Evolutionary conservation across 352 stramenopile genomes (phyloP).

Genomic region (Phytophthora quininea): DNA sequence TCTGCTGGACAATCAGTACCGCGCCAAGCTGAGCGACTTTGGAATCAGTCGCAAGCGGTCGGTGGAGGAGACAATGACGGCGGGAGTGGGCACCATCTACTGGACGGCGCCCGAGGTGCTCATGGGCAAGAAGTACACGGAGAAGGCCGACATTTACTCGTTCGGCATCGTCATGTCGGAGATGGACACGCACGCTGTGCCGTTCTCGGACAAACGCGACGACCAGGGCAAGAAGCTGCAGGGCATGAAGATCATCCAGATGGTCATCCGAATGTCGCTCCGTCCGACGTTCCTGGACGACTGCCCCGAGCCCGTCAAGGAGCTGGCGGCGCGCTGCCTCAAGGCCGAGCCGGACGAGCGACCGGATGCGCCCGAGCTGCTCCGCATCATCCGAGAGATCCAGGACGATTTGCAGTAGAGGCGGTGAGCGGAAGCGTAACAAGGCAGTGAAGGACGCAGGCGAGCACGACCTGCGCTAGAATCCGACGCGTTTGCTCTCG

Average conservation of each 20-base stretch:
- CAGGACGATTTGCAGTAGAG: constrained; percentile 43
- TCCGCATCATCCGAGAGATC: constrained; percentile 34
- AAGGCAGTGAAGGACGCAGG: constrained; percentile 8
- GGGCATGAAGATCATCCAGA: constrained; percentile 84
- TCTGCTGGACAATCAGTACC: constrained; percentile 45
- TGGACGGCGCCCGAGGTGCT: constrained; percentile 83
- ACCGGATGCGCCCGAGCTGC: constrained; percentile 53
- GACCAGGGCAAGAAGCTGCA: constrained; percentile 71
- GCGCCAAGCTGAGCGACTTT: constrained; percentile 76
- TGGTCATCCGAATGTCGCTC: constrained; percentile 71
- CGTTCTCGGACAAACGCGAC: constrained; percentile 81
- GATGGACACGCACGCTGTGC: constrained; percentile 77
- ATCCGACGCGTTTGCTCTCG: constrained; percentile 14
- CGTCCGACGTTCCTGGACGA: constrained; percentile 59
- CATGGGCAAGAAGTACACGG: constrained; percentile 80
- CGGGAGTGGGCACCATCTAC: constrained; percentile 83
- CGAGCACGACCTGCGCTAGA: constrained; percentile 18
- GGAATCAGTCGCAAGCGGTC: constrained; percentile 77
- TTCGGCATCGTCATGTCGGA: constrained; percentile 88
- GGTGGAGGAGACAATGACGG: constrained; percentile 79
- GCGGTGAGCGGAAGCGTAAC: constrained; percentile 20
- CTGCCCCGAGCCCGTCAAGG: constrained; percentile 57
- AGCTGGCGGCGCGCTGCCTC: constrained; percentile 69
- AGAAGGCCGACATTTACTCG: constrained; percentile 84
- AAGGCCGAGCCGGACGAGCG: constrained; percentile 68